Conservation (phyloP, 2,329 filamentous ascomycete genomes). For the Trematosphaeria pertusa region DNA sequence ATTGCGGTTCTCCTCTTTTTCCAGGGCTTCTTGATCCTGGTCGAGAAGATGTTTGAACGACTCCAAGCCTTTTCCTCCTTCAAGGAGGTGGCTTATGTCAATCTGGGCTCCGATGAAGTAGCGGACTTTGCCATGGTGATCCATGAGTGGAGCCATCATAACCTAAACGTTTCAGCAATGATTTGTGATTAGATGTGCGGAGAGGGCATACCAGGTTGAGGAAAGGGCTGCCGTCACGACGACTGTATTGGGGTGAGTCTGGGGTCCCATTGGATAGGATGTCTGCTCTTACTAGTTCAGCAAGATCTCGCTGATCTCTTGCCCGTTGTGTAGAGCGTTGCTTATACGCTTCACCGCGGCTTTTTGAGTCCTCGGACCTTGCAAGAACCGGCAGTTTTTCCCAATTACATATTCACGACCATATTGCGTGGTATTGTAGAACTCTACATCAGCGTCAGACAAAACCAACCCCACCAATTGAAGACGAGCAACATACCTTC, state of each 20-base stretch:
- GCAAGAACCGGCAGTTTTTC: slow-evolving; percentile 76
- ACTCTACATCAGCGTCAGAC: slow-evolving; percentile 57
- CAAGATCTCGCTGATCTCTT: slow-evolving; percentile 74
- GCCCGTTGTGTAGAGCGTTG: slow-evolving; percentile 65
- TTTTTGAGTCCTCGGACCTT: slow-evolving; percentile 72
- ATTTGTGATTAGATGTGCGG: not conserved
- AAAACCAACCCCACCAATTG: not conserved
- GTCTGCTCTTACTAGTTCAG: slow-evolving; percentile 77
- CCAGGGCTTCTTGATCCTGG: slow-evolving; percentile 21
- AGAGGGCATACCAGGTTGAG: slow-evolving; percentile 66
- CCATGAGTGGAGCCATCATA: slow-evolving; percentile 72
- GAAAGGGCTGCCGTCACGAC: slow-evolving; percentile 73
- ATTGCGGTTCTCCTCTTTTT: slow-evolving; percentile 12
- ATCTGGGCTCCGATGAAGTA: slow-evolving; percentile 77
- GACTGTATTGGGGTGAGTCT: slow-evolving; percentile 42
- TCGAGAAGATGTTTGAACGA: slow-evolving; percentile 60
- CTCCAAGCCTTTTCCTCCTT: slow-evolving; percentile 69
- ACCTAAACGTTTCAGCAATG: slow-evolving; percentile 12
- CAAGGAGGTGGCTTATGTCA: slow-evolving; percentile 71
- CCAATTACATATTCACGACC: slow-evolving; percentile 75
- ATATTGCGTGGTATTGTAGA: slow-evolving; percentile 74
- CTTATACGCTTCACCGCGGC: slow-evolving; percentile 67
- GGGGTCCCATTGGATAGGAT: no score
- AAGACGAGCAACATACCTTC: slow-evolving; percentile 59
- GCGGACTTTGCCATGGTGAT: slow-evolving; percentile 67